Evolutionary conservation across 2,329 filamentous ascomycete species (phyloP).

Genomic region (Hypoxylon sp.): DNA sequence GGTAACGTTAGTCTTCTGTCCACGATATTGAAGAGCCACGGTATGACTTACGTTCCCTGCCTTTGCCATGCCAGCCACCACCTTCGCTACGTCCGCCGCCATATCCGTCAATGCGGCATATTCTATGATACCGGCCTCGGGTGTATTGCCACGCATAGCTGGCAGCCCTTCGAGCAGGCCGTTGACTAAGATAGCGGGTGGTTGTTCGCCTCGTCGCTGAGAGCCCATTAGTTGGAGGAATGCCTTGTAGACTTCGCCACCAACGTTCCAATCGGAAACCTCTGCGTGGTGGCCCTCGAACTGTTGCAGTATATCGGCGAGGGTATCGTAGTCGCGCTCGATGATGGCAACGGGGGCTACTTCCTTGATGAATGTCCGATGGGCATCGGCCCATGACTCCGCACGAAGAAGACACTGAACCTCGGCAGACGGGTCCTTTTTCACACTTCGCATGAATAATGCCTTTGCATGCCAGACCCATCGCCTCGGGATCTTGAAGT

Average conservation of each 20-base stretch:
- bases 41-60: constrained; percentile 47
- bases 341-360: constrained; percentile 88
- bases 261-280: constrained; percentile 80
- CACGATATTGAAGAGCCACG: background rate
- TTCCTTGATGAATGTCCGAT: constrained; percentile 81
- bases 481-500: constrained; percentile 75
- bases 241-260: constrained; percentile 81
- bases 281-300: constrained; percentile 73
- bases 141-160: constrained; percentile 61
- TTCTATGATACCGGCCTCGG: constrained; percentile 49
- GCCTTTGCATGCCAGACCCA: constrained; percentile 94
- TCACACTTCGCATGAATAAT: constrained; percentile 79
- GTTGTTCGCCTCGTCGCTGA: constrained; percentile 53
- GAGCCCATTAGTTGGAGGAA: constrained; percentile 66
- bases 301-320: constrained; percentile 76
- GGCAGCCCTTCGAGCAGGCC: constrained; percentile 68
- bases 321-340: constrained; percentile 78
- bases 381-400: constrained; percentile 81
- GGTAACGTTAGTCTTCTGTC: constrained; percentile 36
- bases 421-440: constrained; percentile 75
- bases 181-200: constrained; percentile 63
- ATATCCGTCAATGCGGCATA: constrained; percentile 53
- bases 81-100: constrained; percentile 51
- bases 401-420: constrained; percentile 85
- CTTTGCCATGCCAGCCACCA: constrained; percentile 49